A percentile compares a stretch with the other conserved stretches of the same genome.
Conservation (phyloP, 352 stramenopile species). For the Phytophthora colocasiae region DNA sequence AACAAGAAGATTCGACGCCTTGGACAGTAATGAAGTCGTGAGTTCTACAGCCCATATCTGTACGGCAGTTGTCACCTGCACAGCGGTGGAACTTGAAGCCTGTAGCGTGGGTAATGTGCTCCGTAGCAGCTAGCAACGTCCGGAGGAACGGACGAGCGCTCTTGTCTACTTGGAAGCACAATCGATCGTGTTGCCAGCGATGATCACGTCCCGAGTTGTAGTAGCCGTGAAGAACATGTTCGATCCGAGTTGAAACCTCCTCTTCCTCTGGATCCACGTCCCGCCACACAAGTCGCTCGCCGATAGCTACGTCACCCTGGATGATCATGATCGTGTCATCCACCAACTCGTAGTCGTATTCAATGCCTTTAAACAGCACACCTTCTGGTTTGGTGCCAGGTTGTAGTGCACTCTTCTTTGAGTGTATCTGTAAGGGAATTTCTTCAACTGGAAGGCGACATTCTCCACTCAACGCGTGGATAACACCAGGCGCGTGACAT, state of each 20-base stretch:
- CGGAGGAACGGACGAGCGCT: conserved; percentile 46
- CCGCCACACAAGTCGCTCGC: conserved; percentile 52
- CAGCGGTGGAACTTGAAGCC: conserved; percentile 75
- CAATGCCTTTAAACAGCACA: conserved; percentile 78
- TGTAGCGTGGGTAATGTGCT: conserved; percentile 67
- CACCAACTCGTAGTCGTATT: conserved; percentile 83
- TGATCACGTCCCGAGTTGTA: conserved; percentile 83
- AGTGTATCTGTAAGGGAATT: conserved; percentile 35
- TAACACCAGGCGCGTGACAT: conserved; percentile 50
- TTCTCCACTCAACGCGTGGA: conserved; percentile 56
- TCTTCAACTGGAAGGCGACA: conserved; percentile 77
- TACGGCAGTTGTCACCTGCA: conserved; percentile 49
- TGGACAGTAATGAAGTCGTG: conserved; percentile 75
- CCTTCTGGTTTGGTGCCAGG: conserved; percentile 20
- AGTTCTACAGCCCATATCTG: conserved; percentile 45
- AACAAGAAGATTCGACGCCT: conserved; percentile 67
- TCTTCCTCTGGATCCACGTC: conserved; percentile 23
- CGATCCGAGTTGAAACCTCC: conserved; percentile 21
- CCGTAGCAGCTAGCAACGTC: conserved; percentile 60
- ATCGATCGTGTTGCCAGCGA: conserved; percentile 61
- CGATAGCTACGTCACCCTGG: conserved; percentile 81
- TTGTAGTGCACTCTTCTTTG: conserved; percentile 15
- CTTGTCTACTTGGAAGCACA: conserved; percentile 78
- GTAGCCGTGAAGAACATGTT: conserved; percentile 73
- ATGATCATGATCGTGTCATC: conserved; percentile 82